Evolutionary conservation across 139 green algal genomes (phyloP).

Genomic region (Chlamydomonas schloesseri): DNA sequence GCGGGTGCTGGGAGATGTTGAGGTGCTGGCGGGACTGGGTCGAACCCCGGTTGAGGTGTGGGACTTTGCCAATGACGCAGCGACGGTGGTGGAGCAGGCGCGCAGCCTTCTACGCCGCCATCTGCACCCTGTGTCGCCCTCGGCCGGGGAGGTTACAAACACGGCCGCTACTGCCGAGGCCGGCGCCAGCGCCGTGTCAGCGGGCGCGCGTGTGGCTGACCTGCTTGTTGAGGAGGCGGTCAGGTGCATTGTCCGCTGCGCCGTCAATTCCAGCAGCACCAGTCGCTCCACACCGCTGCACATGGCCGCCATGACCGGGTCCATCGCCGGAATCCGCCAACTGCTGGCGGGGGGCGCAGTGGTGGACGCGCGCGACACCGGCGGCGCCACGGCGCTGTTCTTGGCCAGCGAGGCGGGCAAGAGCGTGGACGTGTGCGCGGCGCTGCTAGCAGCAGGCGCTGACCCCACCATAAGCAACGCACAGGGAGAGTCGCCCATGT

Average conservation of each 20-base stretch:
- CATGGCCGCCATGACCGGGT: slow-evolving; percentile 55
- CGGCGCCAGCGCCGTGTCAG: too few species aligned
- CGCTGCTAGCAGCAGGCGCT: slow-evolving; percentile 73
- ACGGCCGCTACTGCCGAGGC: neutral
- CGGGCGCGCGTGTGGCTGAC: slow-evolving; percentile 19
- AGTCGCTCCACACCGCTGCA: slow-evolving; percentile 79
- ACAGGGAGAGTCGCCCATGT: slow-evolving; percentile 83
- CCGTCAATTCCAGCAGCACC: slow-evolving; percentile 76
- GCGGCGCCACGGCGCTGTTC: slow-evolving; percentile 81
- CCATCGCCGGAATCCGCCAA: neutral
- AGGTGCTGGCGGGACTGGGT: neutral
- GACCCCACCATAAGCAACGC: slow-evolving; percentile 62
- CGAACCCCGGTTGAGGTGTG: neutral
- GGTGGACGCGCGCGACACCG: slow-evolving; percentile 66
- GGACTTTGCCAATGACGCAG: slow-evolving; percentile 12
- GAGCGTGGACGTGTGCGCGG: slow-evolving; percentile 8
- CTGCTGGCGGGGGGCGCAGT: slow-evolving; percentile 77
- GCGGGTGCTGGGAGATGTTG: neutral
- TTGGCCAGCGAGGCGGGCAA: slow-evolving; percentile 72
- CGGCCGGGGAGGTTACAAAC: neutral
- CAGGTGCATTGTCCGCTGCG: slow-evolving; percentile 58
- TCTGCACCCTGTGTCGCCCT: neutral
- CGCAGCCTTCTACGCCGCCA: neutral
- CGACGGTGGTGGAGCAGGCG: neutral
- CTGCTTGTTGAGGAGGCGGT: slow-evolving; percentile 27